Base-by-base conservation (phyloP, 2,329 filamentous ascomycete genomes). In the Fusarium sp. region DNA sequence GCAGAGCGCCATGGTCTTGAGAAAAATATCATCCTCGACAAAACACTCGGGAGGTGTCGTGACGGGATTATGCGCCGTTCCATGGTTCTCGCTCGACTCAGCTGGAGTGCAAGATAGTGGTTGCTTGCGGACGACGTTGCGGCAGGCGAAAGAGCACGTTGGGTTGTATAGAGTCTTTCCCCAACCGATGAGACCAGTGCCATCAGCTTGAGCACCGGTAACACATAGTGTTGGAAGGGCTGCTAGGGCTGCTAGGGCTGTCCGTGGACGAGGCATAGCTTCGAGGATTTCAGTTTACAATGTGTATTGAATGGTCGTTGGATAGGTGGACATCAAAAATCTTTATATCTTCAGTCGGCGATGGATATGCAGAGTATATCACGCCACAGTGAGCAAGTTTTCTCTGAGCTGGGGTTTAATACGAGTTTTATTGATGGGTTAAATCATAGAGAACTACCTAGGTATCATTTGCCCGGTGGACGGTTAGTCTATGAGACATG, bases 131-230 rank as follows among this genome's bases (percentile, higher is more conserved):
- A 79, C 54, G 34, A 77, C 69, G 19, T 58, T 62, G 11, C 77
- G 77, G 30, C 78, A 79, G 7, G 77, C 76, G 36, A 77, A 79
- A 2, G 76, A 73, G 58, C 78, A 80, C 2, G 74, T 64, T 11
- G 77, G 78, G 11, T 78, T 28, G 4, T 52, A 65, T 65, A 80
- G 74, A 0, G 70, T 74, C 53, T 77, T 79, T 14, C 77, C 77
- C 58, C 72, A 12, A 5, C 26, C 26, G 26, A 28, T 28, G 26
- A 28, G 26, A 11, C 26, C 26, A 11, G 12, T 11, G 5, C 26
- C 26, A 28, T 28, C 26, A 10, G 26, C 26, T 28, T 28, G 26
- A 12, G 26, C 26, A 11, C 26, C 4, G 26, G 26, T 28, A 12
- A 28, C 26, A 28, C 26, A 28, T 28, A 28, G 26, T 10, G 26